These are phyloP conservation scores for Suillus bovinus DNA, from an alignment of 768 basidiomycete genomes.

Conservation along the genomic window DNA sequence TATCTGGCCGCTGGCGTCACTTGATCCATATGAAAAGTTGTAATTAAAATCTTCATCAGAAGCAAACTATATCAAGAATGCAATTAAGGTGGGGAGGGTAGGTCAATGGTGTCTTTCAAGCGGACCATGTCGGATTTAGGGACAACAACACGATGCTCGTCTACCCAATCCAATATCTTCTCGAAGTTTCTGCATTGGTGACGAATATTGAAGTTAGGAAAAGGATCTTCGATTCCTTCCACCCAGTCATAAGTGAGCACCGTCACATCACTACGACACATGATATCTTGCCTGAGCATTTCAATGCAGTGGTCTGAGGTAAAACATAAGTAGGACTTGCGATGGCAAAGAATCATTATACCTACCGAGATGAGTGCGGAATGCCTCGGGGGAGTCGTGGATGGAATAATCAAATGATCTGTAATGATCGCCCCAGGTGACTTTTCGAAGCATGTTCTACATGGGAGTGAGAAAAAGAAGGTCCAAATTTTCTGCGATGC, in stretches of 20 bases:
- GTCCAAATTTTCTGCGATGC: not conserved
- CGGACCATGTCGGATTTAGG: not conserved
- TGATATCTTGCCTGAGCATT: constrained; percentile 12
- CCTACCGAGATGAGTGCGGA: constrained; percentile 12
- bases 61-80: not conserved
- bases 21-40: too few relatives aligned
- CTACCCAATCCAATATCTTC: not conserved
- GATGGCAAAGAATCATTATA: not conserved
- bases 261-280: constrained; percentile 12
- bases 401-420: constrained; percentile 8
- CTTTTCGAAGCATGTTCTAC: constrained; percentile 13
- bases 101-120: not conserved
- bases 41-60: too few relatives aligned
- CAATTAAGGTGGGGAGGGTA: not conserved
- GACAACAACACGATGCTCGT: not conserved
- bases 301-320: too few relatives aligned
- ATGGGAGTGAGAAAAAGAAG: not conserved
- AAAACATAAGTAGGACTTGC: not conserved
- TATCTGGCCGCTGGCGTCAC: too few relatives aligned
- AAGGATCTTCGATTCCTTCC: not conserved
- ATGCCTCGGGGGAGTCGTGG: constrained; percentile 3
- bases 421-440: constrained; percentile 11
- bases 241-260: constrained; percentile 16
- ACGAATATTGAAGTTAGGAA: not conserved
- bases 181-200: not conserved